Evolutionary conservation across 768 basidiomycete species (phyloP).

Genomic region (Imleria badia): DNA sequence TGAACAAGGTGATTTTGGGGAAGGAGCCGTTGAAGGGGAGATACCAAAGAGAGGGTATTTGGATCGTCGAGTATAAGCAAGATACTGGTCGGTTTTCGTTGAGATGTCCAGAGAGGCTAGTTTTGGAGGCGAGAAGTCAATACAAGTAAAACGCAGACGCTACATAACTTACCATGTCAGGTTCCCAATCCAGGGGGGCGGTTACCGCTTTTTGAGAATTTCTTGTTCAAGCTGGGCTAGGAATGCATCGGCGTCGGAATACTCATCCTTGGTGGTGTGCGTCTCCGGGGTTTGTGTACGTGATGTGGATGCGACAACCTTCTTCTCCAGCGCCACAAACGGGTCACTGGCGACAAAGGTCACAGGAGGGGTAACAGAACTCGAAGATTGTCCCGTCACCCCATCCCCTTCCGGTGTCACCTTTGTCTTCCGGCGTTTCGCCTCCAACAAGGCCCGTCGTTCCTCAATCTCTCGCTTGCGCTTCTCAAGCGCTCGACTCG

Average conservation of each 20-base stretch:
- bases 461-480: slow-evolving; percentile 74
- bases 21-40: slow-evolving; percentile 36
- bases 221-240: slow-evolving; percentile 65
- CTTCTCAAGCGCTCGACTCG: slow-evolving; percentile 62
- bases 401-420: slow-evolving; percentile 4
- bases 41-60: slow-evolving; percentile 36
- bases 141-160: not conserved
- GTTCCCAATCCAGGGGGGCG: not conserved
- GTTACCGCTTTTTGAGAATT: slow-evolving; percentile 37
- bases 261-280: slow-evolving; percentile 19
- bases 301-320: slow-evolving; percentile 16
- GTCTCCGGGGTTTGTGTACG: slow-evolving; percentile 23
- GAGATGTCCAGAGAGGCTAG: slow-evolving; percentile 48
- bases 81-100: slow-evolving; percentile 43
- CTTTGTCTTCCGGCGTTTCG: slow-evolving; percentile 61
- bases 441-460: slow-evolving; percentile 55
- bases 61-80: slow-evolving; percentile 45
- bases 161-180: not conserved
- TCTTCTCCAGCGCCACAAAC: slow-evolving; percentile 49
- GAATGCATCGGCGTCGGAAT: slow-evolving; percentile 55
- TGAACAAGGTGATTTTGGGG: slow-evolving; percentile 46
- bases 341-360: slow-evolving; percentile 39
- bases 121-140: slow-evolving; percentile 36
- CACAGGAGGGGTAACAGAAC: not conserved
- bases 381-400: not conserved